These are phyloP conservation scores for Ajuga reptans DNA, from an alignment of 305 asterid species.

Conservation along the genomic window DNA sequence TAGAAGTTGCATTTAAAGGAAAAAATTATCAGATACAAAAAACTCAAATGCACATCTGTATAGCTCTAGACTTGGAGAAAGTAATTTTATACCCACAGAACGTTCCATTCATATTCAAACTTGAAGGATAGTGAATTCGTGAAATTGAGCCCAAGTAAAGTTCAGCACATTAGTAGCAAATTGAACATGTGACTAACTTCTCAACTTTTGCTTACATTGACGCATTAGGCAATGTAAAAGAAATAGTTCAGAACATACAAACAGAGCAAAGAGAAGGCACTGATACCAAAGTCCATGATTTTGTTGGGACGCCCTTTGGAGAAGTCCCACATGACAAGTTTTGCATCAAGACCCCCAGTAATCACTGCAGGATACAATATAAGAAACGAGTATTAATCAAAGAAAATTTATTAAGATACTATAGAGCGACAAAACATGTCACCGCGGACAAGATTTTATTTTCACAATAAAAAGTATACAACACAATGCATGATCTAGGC, in stretches of 20 bases:
- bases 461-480: not conserved
- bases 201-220: not conserved
- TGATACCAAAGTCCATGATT: slow-evolving; percentile 69
- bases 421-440: not conserved
- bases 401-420: not conserved
- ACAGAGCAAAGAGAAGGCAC: slow-evolving; percentile 11
- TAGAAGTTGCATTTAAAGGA: not conserved
- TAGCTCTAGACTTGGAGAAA: not conserved
- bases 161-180: not conserved
- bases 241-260: not conserved
- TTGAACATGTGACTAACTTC: not conserved
- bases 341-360: slow-evolving; percentile 95
- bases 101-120: not conserved
- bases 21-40: not conserved
- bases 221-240: not conserved
- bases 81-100: not conserved
- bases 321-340: slow-evolving; percentile 87
- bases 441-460: not conserved
- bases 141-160: not conserved
- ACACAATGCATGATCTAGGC: not conserved
- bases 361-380: slow-evolving; percentile 45
- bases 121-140: not conserved
- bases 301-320: slow-evolving; percentile 73
- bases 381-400: slow-evolving; percentile 3
- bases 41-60: not conserved